Base-by-base conservation (phyloP, 2,329 filamentous ascomycete species). In the Fusarium tricinctum region DNA sequence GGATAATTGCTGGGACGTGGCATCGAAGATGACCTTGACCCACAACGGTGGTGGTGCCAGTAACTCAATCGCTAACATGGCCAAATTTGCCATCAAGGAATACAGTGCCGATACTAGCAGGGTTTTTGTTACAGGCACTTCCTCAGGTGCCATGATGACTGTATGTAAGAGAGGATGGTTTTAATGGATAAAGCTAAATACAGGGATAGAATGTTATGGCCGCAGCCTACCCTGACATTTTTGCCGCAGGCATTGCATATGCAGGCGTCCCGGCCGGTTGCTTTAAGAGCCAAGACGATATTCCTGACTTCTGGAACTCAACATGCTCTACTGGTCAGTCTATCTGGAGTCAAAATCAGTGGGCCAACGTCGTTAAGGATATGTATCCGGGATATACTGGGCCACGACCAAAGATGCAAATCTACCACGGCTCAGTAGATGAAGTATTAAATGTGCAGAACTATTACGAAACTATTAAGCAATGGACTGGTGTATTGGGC, bases 1-100 rank as follows among this genome's bases (percentile, higher is more conserved):
- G 15, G 81, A 79, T 39, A 81, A 75, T 43, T 90, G 88, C 78
- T 90, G 87, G 83, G 88, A 90, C 68, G 87, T 89, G 8, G 82
- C 85, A 7, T 86, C 83, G 12, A 80, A 80, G 39, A 81, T 79
- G 33, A 79, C 83, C 0, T 77, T 87, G 8, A 83, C 81, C 4
- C 85, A 85, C 64, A 77, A 83, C 49, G 85, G 85, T 14, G 85
- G 84, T 7, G 83, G 82, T 15, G 82, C 85, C 67, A 83, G 80
- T 61, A 82, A 82, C 46, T 79, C 80, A 5, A 85, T 88, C 48
- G 84, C 81, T 38, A 85, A 83, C 71, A 87, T 88, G 85, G 84
- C 86, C 60, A 79, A 78, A 33, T 86, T 83, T 66, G 76, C 83
- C 8, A 73, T 86, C 19, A 69, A 75, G 19, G 79, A 81, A 64